These are phyloP conservation scores for Cryptococcus sp. DNA, from an alignment of 1,284 basidiomycete genomes.

Conservation along the genomic window DNA sequence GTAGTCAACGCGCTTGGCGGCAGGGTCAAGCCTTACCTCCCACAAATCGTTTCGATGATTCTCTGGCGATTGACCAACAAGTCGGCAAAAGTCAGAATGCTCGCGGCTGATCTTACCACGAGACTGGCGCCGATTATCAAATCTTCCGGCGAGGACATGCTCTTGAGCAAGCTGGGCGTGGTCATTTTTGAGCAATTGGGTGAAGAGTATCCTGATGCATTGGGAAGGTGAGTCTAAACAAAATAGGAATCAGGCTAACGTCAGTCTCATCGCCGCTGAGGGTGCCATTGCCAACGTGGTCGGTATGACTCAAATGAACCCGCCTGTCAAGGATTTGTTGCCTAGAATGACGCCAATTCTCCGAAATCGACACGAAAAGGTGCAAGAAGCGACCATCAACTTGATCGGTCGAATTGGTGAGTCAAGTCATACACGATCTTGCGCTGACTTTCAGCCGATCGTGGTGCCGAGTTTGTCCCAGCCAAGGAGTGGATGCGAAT, in stretches of 20 bases:
- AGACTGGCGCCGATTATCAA: constrained; percentile 97
- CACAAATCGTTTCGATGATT: constrained; percentile 99
- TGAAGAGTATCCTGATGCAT: constrained; percentile 98
- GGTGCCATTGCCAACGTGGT: constrained; percentile 99
- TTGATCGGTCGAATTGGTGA: constrained; percentile 87
- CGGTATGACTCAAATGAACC: constrained; percentile 99
- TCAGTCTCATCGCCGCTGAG: constrained; percentile 95
- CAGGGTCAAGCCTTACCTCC: constrained; percentile 98
- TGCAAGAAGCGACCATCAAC: constrained; percentile 99
- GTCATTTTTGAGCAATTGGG: constrained; percentile 98
- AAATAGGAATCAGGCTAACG: constrained; percentile 2
- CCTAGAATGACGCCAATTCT: constrained; percentile 99
- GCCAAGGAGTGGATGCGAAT: constrained; percentile 99
- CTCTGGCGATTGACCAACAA: constrained; percentile 99
- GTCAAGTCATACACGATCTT: no score
- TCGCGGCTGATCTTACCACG: constrained; percentile 94
- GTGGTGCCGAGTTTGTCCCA: constrained; percentile 96
- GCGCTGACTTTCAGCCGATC: constrained; percentile 65
- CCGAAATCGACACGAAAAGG: constrained; percentile 98
- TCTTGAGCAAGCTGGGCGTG: constrained; percentile 93
- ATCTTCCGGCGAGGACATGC: constrained; percentile 94
- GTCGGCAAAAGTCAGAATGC: constrained; percentile 97
- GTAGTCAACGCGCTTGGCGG: constrained; percentile 93
- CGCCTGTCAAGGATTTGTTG: constrained; percentile 97
- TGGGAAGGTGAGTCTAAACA: constrained; percentile 63